Evolutionary conservation across 129 eudicot genomes (phyloP).

Genomic region (Daucus carota): DNA sequence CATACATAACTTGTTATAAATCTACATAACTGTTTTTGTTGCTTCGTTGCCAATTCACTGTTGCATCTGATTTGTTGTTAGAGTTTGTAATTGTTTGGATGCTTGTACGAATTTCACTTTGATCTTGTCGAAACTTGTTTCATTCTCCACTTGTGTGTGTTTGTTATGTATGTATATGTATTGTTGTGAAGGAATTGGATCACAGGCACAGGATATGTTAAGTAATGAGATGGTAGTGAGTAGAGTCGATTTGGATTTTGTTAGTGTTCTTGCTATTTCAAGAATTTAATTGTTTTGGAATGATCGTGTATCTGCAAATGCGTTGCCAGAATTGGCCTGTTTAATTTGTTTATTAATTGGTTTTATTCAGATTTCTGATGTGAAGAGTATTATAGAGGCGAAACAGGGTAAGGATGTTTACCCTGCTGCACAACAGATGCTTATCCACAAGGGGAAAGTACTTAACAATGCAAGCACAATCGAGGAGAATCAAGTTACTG

Average conservation of each 20-base stretch:
- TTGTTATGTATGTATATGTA: background rate
- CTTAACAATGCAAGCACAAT: background rate
- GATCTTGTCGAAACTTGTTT: too few species aligned
- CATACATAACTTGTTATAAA: background rate
- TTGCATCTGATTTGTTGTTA: background rate
- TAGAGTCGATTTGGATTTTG: background rate
- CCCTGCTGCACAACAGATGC: slow-evolving; percentile 45
- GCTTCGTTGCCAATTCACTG: background rate
- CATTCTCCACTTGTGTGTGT: background rate
- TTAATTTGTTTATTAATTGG: background rate
- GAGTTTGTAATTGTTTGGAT: background rate
- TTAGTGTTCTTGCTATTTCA: too few species aligned
- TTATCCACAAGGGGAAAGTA: background rate
- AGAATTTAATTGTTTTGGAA: too few species aligned
- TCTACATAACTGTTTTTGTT: background rate
- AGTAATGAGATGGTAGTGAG: background rate
- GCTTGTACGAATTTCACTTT: background rate
- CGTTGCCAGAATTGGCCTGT: background rate
- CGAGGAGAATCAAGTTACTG: background rate
- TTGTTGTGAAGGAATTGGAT: background rate
- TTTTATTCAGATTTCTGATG: slow-evolving; percentile 23
- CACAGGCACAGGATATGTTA: background rate
- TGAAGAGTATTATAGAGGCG: slow-evolving; percentile 48
- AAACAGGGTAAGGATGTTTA: slow-evolving; percentile 48
- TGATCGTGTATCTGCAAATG: too few species aligned